Base-by-base conservation (phyloP, 129 eudicot genomes). In the Mikania micrantha region DNA sequence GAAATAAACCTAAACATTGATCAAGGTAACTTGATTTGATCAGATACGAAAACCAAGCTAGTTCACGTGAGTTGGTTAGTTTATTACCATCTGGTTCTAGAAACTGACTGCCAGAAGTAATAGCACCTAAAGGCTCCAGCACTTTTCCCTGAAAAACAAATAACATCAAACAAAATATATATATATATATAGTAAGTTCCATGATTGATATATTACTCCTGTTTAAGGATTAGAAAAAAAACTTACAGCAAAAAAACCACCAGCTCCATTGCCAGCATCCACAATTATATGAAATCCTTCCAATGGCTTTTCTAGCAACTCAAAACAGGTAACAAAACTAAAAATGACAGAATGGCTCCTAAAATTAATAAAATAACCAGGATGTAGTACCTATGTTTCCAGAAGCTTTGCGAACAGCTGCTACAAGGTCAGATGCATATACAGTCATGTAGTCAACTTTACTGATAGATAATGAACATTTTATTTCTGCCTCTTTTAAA, bases 261-360 rank as follows among this genome's bases (percentile, higher is more conserved):
- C 98, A 59, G 98, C 95, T 72, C 98, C 98, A 74, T 93, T 93
- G n/a, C 98, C 98, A 38, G 98, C 98, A 79, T 93, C 98, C 52
- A 93, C 96, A 70, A 93, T 80, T 70, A 93, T 86, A 79, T 93
- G 98, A 83, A 93, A 88, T 64, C 96, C 95, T 63, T 93, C 95
- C 81, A 93, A 76, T 60, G 98, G 98, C 85, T 81, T 93, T 80
- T 93, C 98, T 93, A 85, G 22, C 60, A 68, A 60, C 58, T 53
- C 66, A 29, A 78, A 62, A 59, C 39, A 69, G 70, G 34, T 53
- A 48, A 67, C 6, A 39, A 58, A 31, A 40, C 59, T 60, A 78
- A 60, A n/a, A 47, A 72, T 27, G 72, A 41, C 21, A 6, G 42
- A 42, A 24, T 58, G 32, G 36, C 74, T 31, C 32, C 27, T 64